Evolutionary conservation across 371 early-diverging fungal genomes (phyloP).

Genomic region (Mortierella sp.): DNA sequence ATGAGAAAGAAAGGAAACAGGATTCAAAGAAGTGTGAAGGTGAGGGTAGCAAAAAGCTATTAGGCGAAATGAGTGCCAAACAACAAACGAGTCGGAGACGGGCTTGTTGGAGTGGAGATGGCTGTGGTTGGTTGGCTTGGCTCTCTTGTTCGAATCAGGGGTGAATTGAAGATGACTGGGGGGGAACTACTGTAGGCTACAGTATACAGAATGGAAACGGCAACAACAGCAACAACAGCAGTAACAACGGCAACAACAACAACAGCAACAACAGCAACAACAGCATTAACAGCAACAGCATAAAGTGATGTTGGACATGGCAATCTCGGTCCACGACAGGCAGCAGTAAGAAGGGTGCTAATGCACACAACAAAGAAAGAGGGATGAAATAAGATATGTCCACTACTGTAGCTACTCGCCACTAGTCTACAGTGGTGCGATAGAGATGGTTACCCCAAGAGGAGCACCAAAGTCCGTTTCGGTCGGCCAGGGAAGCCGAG

Average conservation of each 20-base stretch:
- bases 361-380: background rate
- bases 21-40: background rate
- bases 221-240: background rate
- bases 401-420: background rate
- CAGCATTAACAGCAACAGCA: background rate
- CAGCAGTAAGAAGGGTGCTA: background rate
- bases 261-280: background rate
- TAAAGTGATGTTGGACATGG: background rate
- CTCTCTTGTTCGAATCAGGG: background rate
- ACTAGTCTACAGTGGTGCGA: background rate
- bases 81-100: background rate
- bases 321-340: background rate
- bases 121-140: constrained; percentile 3
- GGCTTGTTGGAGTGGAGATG: background rate
- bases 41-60: background rate
- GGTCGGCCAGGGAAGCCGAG: constrained; percentile 12
- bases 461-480: background rate
- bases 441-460: background rate
- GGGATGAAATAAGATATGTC: background rate
- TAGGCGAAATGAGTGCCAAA: background rate
- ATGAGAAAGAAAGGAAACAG: background rate
- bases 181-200: background rate
- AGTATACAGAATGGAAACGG: background rate
- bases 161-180: background rate
- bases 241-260: no score